Evolutionary conservation across 2,329 filamentous ascomycete species (phyloP), one percentile per base, ranked within the genome.

Genomic region (Exophiala spinifera): DNA sequence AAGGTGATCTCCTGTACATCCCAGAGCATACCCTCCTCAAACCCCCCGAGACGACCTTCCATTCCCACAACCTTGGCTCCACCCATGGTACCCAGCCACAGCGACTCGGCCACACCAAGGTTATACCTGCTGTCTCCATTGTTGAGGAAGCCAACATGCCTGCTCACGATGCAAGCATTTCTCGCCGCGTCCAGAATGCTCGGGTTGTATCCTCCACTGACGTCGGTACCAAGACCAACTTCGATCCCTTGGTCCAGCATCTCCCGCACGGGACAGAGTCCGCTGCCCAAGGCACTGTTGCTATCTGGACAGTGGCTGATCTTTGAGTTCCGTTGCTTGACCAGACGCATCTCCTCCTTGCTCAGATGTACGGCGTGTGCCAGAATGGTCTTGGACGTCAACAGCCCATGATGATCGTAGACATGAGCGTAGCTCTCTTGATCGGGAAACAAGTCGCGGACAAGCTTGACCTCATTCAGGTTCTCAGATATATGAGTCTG

Each of bases 401-500:
- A 76, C 2, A 97, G 76, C 0, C 83, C 84, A 49, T 81, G 76
- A 0, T 73, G 69, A 63, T 96, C 90, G 73, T 97, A 97, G 20
- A 96, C 88, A 28, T 79, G 79, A 0, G 90, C 79, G 68, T 97
- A 97, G 14, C 76, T 80, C 2, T 68, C 67, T 31, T 74, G 71
- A 0, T 79, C 73, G 0, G 89, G 87, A 71, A 95, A 95, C 42
- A 91, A 66, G 8, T 81, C 64, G 14, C 74, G 70, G 1, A 96
- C 91, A 0, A 95, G 79, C 2, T 74, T 75, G 34, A 92, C 75
- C 72, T 97, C 92, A 62, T 76, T 74, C 11, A 72, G 74, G 70
- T 96, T 96, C 69, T 97, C 92, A 0, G 86, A 88, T 51, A 97
- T 83, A 72, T 97, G 92, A 5, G 92, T 96, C 74, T 97, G 92